Evolutionary conservation across 176 grass and related monocot species (phyloP), one percentile per base, ranked within the genome.

Genomic region (Rhynchospora pubera): DNA sequence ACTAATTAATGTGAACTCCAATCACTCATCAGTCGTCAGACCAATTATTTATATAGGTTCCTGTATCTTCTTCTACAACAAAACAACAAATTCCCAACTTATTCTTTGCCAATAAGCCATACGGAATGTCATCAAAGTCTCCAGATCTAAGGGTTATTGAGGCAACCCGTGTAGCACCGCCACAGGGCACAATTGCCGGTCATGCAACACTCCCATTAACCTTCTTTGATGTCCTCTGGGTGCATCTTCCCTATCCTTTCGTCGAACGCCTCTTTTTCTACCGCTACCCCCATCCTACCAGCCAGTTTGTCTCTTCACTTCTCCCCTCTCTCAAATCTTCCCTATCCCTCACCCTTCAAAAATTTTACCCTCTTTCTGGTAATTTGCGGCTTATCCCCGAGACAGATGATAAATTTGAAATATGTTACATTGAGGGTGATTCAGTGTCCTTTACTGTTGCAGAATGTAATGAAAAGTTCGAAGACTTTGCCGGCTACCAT

Each of bases 191-290:
- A 7, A 26, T 46, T 1, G 24, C 78, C 2, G 3, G 45, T 6
- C 10, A 7, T 4, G 9, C 47, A 6, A 50, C 48, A 15, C 57
- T 87, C 5, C 60, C 71, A 3, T 57, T 87, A 46, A 83, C 80
- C 15, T 87, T 69, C 71, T 65, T 79, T 1, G 85, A 87, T 1
- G 2, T 77, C 21, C 4, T 57, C 30, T 87, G 69, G 70, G 1
- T 83, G 1, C 0, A 3, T 11, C 0, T 5, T 0, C 46, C 57
- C 26, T 28, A 28, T 3, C 48, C 85, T 1, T 28, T 28, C 26
- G 80, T 87, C 1, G 48, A 83, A 56, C 85, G 80, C 2, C 18
- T 87, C 32, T 79, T 83, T 70, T 83, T 87, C 71, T 83, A 83
- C 26, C 21, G 7, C 12, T 57, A 77, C 32, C 45, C 70, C 3